Base-by-base conservation (phyloP, 1,139 yeast genomes). In the Scheffersomyces titani region DNA sequence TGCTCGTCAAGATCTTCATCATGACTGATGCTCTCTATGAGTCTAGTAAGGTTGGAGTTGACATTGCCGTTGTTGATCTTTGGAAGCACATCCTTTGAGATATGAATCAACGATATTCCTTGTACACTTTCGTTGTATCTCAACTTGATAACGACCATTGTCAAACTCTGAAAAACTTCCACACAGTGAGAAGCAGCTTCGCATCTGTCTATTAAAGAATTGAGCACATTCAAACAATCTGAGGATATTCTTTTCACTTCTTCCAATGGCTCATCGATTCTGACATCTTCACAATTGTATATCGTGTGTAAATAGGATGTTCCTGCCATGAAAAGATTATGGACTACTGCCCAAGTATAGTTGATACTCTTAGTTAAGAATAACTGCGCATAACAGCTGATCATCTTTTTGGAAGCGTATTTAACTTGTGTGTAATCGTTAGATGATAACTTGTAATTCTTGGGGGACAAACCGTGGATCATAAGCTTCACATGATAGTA, bases 321-420 rank as follows among this genome's bases (percentile, higher is more conserved):
- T 0, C 97, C 97, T 0, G 97, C 94, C 89, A 90, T 88, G 68
- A 91, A 91, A 55, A 91, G 75, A 69, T 91, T 92, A 69, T 92
- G 96, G 1, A 92, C 94, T 0, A 96, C 96, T 0, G 93, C 94
- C 97, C 97, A 92, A 0, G 97, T 91, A 71, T 90, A 92, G 69
- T 92, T 92, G 59, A 92, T 81, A 51, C 84, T 78, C 63, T 84
- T 84, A 44, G 80, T 80, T 20, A 75, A 71, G 61, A 83, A 83
- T 50, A 92, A 74, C 53, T 81, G 83, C 51, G 82, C 75, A 69
- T 90, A 92, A 50, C 86, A 82, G 51, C 79, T 76, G 55, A 92
- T 87, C 49, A 91, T 82, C 51, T 87, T 87, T 62, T 82, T 83
- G 1, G 96, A 84, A 0, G 93, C 84, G 36, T 83, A 85, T 19